Percentiles rank a stretch among this genome's conserved stretches.
Conservation (phyloP, 2,329 filamentous ascomycete species). For the Fusarium papillatum region DNA sequence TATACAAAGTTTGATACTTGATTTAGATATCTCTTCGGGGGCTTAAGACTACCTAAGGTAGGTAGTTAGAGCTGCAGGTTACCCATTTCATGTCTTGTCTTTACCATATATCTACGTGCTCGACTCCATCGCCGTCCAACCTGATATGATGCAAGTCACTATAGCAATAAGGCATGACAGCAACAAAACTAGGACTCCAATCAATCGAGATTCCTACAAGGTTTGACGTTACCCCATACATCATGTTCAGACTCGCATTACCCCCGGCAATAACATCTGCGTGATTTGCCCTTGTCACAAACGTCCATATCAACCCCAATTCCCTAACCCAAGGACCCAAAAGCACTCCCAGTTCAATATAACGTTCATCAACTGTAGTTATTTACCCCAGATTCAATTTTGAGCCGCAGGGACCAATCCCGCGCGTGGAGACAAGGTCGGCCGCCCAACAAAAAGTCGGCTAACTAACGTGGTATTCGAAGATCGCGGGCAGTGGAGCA, state of each 20-base stretch:
- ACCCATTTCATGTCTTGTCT: not conserved
- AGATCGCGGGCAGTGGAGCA: constrained; percentile 5
- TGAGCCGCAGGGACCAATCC: not conserved
- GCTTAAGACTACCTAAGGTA: no score
- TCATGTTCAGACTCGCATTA: not conserved
- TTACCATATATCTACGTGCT: no score
- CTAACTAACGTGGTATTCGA: not conserved
- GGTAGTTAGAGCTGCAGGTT: no score
- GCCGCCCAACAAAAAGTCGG: not conserved
- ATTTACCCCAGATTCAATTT: not conserved
- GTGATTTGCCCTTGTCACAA: not conserved
- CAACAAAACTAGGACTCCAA: no score
- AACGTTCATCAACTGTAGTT: not conserved
- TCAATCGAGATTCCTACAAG: not conserved
- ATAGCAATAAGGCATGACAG: not conserved
- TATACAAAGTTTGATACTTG: no score
- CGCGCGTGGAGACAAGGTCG: not conserved
- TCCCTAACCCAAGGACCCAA: no score
- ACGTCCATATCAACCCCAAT: not conserved
- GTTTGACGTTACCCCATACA: not conserved
- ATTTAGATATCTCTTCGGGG: not conserved
- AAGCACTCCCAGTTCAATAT: no score
- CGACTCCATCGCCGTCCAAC: not conserved
- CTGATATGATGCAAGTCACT: not conserved
- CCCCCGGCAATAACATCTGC: not conserved